phyloP scores from a whole-genome alignment of 768 basidiomycete genomes.

The Crepidotus variabilis region DNA sequence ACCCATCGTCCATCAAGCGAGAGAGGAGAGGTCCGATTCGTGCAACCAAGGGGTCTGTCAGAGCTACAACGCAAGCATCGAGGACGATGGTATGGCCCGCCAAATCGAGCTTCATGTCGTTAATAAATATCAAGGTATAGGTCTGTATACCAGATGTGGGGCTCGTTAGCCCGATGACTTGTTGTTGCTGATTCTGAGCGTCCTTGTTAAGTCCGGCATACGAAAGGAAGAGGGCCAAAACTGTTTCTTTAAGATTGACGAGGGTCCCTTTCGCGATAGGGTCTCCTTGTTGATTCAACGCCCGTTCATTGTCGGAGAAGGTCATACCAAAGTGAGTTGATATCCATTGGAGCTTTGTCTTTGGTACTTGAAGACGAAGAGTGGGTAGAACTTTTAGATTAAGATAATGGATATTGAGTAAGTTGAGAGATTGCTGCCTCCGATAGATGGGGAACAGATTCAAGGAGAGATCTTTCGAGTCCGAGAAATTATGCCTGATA shows the following conservation, averaged over 20 bases:
- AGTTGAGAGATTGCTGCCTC: slow-evolving; percentile 15
- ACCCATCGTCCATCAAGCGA: neutral
- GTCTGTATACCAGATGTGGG: slow-evolving; percentile 4
- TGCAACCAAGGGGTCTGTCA: neutral
- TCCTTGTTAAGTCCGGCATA: slow-evolving; percentile 6
- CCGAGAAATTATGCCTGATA: slow-evolving; percentile 4
- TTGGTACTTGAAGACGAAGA: slow-evolving; percentile 17
- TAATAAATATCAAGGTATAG: slow-evolving; percentile 35
- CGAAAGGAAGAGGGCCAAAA: slow-evolving; percentile 14
- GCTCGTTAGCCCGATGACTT: neutral
- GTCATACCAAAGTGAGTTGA: slow-evolving; percentile 11
- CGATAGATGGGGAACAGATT: slow-evolving; percentile 25
- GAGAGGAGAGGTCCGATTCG: neutral
- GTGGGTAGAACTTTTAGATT: slow-evolving; percentile 30
- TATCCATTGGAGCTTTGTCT: slow-evolving; percentile 6
- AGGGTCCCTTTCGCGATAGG: slow-evolving; percentile 8
- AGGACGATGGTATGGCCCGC: slow-evolving; percentile 37
- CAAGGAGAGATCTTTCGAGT: slow-evolving; percentile 5
- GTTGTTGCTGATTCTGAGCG: neutral
- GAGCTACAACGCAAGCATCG: slow-evolving; percentile 36
- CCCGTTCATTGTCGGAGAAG: neutral
- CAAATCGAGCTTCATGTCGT: slow-evolving; percentile 34
- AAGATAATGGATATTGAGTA: slow-evolving; percentile 32
- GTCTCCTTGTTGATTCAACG: neutral
- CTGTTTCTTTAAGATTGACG: slow-evolving; percentile 20